Conservation (phyloP, 2,329 filamentous ascomycete genomes). For the Pseudocercospora fijiensis region DNA sequence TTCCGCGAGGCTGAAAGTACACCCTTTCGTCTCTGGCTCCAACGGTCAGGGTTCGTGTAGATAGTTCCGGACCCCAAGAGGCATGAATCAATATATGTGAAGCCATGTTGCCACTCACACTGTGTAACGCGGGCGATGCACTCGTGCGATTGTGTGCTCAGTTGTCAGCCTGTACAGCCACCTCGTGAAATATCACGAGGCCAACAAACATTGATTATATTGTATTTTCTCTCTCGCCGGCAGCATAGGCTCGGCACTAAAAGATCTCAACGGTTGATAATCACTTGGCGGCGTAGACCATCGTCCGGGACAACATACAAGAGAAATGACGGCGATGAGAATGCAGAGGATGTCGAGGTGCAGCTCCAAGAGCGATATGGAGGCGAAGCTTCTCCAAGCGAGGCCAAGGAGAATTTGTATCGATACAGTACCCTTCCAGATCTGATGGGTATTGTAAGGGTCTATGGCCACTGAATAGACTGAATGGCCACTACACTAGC, state of each 20-base stretch:
- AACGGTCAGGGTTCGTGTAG: not conserved
- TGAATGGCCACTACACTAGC: too few species aligned
- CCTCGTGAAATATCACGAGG: not conserved
- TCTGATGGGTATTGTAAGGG: too few species aligned
- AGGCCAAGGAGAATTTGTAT: not conserved
- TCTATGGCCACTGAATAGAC: too few species aligned
- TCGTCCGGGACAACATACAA: not conserved
- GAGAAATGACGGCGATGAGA: not conserved
- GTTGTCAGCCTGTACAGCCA: not conserved
- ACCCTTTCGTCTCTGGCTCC: not conserved
- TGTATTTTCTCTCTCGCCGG: not conserved
- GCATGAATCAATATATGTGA: not conserved
- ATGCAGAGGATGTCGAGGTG: not conserved
- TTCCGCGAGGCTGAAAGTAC: not conserved
- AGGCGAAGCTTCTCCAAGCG: not conserved
- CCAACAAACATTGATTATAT: not conserved
- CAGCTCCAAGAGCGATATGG: not conserved
- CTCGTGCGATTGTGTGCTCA: constrained; percentile 3
- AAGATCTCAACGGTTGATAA: not conserved
- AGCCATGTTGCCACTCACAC: not conserved
- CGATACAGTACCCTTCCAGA: too few species aligned
- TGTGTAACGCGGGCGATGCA: not conserved
- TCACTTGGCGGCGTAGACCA: not conserved
- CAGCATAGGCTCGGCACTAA: not conserved
- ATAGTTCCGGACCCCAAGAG: not conserved